These are phyloP conservation scores for Nemania abortiva DNA, from an alignment of 2,329 filamentous ascomycete genomes.

Conservation along the genomic window DNA sequence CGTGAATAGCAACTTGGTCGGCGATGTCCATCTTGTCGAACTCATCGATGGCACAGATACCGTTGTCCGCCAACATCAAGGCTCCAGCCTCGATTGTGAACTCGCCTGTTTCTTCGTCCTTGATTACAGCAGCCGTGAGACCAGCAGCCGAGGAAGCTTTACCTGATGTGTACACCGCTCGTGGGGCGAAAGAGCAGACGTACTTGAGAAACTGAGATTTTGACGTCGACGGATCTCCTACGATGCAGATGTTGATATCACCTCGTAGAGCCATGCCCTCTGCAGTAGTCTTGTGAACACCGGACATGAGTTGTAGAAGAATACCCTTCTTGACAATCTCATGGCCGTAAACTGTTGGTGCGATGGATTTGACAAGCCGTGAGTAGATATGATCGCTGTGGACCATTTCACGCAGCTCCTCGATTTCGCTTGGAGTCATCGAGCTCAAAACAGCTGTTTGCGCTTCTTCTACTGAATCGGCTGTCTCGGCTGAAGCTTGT, in stretches of 20 bases:
- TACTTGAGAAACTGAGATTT: conserved; percentile 99
- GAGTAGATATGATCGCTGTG: conserved; percentile 96
- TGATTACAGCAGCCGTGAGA: conserved; percentile 96
- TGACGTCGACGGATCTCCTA: conserved; percentile 95
- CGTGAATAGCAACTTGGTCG: conserved; percentile 98
- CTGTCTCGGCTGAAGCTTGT: conserved; percentile 75
- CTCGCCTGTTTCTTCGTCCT: conserved; percentile 98
- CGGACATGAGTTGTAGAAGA: conserved; percentile 93
- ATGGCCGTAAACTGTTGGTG: conserved; percentile 97
- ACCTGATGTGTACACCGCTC: conserved; percentile 96
- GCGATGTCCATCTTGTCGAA: conserved; percentile 99
- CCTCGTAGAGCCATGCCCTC: conserved; percentile 97
- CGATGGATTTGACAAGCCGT: conserved; percentile 90
- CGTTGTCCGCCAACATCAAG: conserved; percentile 96
- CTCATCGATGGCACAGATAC: conserved; percentile 97
- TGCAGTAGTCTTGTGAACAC: conserved; percentile 89
- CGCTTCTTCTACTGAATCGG: conserved; percentile 82
- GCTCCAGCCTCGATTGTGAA: conserved; percentile 99
- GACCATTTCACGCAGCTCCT: conserved; percentile 92
- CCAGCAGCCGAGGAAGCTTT: conserved; percentile 97
- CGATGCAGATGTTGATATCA: conserved; percentile 98
- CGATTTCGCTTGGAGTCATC: conserved; percentile 87
- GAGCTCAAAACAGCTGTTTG: conserved; percentile 89
- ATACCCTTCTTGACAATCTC: conserved; percentile 98
- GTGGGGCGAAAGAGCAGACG: conserved; percentile 94